A percentile compares a stretch with the other conserved stretches of the same genome.
These are phyloP conservation scores for Tetrahymena elliotti DNA, from an alignment of 73 alveolate genomes.

Conservation along the genomic window DNA sequence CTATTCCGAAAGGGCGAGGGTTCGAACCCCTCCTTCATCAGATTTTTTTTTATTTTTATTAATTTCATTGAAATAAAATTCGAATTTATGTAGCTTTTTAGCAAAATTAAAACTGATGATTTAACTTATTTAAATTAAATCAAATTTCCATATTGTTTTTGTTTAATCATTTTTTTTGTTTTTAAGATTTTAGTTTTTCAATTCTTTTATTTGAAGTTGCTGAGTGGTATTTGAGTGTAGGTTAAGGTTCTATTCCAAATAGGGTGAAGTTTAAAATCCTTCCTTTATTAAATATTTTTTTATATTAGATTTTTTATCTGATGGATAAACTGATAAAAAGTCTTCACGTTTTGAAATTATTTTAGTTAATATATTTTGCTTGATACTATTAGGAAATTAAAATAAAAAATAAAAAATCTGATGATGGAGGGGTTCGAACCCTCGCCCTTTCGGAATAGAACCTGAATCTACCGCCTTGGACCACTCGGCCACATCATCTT, in stretches of 20 bases:
- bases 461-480: not conserved
- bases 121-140: no score
- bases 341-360: no score
- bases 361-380: not conserved
- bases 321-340: no score
- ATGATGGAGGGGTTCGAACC: not conserved
- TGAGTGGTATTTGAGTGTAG: not conserved
- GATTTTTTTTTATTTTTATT: not conserved
- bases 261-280: not conserved
- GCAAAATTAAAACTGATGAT: no score
- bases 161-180: no score
- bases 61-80: no score
- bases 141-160: no score
- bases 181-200: no score
- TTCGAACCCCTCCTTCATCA: slow-evolving; percentile 3
- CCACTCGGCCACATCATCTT: not conserved
- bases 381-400: no score
- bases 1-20: slow-evolving; percentile 5
- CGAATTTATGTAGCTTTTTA: not conserved
- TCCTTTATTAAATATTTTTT: not conserved
- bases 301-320: no score
- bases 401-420: not conserved
- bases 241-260: not conserved
- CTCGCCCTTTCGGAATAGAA: not conserved
- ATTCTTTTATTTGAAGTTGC: not conserved